Evolutionary conservation across 1,139 yeast species (phyloP), one percentile per base, ranked within the genome.

Genomic region (Spathaspora jeffriesii): DNA sequence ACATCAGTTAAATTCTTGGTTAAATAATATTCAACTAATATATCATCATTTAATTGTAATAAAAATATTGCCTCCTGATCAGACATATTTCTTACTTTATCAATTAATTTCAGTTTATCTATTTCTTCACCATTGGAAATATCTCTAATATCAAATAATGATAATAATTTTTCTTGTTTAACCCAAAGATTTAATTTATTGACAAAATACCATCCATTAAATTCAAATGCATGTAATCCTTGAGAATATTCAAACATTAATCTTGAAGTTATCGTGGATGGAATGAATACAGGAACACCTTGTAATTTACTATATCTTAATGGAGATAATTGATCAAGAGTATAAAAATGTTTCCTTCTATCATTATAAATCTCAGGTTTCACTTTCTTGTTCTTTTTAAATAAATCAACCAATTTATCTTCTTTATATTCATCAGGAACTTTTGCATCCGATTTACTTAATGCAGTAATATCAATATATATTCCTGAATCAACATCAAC

Each of bases 401-500:
- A 51, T 22, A 41, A 43, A 10, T 48, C 49, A 10, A 52, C 47
- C 22, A 49, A 13, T n/a, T n/a, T n/a, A n/a, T n/a, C n/a, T 9
- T 48, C 54, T 4, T 50, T 43, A 32, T 51, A 53, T 42, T 51
- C 52, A 50, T 53, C 13, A 22, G 50, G 50, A 17, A 23, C 13
- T 2, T 18, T 51, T 14, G 65, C 62, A 22, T 57, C 60, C 44
- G 62, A 59, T 43, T 62, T 61, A 43, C 71, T 67, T 32, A 70
- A 52, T 0, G 68, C 73, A 6, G 73, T 68, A 23, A 70, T 66
- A 49, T 68, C 73, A 43, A 70, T 67, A 46, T 65, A 69, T 22
- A 65, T 58, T 5, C 75, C 74, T 18, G 73, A 63, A 46, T 67
- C 70, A 18, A 68, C 61, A 53, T 70, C 75, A 43, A 69, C 68